Percentiles rank a stretch among this genome's conserved stretches.
phyloP scores from a whole-genome alignment of 495 filamentous ascomycete genomes.

The Tetracladium setigerum region DNA sequence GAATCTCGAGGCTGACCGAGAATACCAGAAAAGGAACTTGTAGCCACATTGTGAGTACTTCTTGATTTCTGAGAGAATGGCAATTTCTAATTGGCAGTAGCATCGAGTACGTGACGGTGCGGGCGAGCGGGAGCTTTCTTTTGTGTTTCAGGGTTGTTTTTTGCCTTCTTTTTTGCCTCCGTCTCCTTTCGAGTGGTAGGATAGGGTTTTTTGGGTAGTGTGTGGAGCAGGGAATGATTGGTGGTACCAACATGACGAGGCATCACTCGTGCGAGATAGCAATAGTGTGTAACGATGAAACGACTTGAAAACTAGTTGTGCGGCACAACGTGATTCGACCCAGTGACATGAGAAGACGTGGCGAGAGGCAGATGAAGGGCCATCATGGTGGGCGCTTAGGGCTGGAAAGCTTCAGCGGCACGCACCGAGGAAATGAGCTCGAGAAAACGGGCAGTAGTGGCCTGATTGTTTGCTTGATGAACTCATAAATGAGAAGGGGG shows the following conservation, averaged over 20 bases:
- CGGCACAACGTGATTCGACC: too few relatives aligned
- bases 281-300: conserved; percentile 28
- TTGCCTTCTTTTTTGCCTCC: conserved; percentile 5
- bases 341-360: too few relatives aligned
- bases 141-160: conserved; percentile 16
- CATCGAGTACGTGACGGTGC: background rate
- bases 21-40: conserved; percentile 17
- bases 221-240: conserved; percentile 17
- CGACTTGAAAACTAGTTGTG: conserved; percentile 12
- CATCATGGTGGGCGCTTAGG: conserved; percentile 14
- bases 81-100: conserved; percentile 7
- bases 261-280: conserved; percentile 12
- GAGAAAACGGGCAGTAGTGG: too few relatives aligned
- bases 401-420: conserved; percentile 23
- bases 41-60: background rate
- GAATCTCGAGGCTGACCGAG: conserved; percentile 39
- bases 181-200: conserved; percentile 6
- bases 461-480: too few relatives aligned
- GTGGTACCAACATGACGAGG: conserved; percentile 11
- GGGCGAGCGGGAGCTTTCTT: conserved; percentile 15
- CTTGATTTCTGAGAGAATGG: background rate
- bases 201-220: conserved; percentile 11
- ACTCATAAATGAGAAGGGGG: too few relatives aligned
- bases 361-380: conserved; percentile 4
- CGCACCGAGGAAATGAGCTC: too few relatives aligned